These are phyloP conservation scores for Rhodotorula paludigena DNA, from an alignment of 768 basidiomycete species.

Conservation along the genomic window DNA sequence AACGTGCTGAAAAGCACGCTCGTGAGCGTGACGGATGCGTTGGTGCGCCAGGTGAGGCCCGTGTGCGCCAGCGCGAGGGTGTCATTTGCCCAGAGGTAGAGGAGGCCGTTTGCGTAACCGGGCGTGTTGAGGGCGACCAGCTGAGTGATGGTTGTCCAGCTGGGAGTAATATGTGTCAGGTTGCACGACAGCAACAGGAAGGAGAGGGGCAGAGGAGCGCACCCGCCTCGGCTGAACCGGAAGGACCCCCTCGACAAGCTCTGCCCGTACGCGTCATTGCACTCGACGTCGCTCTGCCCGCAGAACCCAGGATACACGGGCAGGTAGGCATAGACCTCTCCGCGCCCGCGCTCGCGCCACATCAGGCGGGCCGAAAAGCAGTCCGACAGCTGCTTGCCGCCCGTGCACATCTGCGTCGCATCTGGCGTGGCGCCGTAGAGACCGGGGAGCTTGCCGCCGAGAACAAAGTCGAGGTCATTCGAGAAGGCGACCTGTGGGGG, in stretches of 20 bases:
- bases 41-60: slow-evolving; percentile 12
- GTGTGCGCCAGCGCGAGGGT: slow-evolving; percentile 21
- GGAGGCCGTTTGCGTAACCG: slow-evolving; percentile 25
- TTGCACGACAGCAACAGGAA: neutral
- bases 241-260: slow-evolving; percentile 46
- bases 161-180: neutral
- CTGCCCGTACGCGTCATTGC: slow-evolving; percentile 47
- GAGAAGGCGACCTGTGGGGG: slow-evolving; percentile 34
- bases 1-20: slow-evolving; percentile 34
- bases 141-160: slow-evolving; percentile 34
- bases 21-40: slow-evolving; percentile 9
- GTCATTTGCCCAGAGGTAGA: slow-evolving; percentile 23
- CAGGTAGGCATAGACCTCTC: slow-evolving; percentile 47
- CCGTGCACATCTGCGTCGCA: slow-evolving; percentile 10
- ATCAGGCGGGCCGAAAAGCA: slow-evolving; percentile 32
- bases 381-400: slow-evolving; percentile 14
- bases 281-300: slow-evolving; percentile 39
- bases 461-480: slow-evolving; percentile 36
- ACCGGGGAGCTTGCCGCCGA: slow-evolving; percentile 42
- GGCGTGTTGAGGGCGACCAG: slow-evolving; percentile 33
- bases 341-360: slow-evolving; percentile 21
- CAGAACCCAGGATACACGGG: slow-evolving; percentile 42
- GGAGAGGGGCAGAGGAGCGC: neutral
- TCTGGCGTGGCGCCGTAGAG: slow-evolving; percentile 28
- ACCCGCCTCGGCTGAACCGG: slow-evolving; percentile 43